A percentile compares a stretch with the other conserved stretches of the same genome.
These are phyloP conservation scores for Russula abietina DNA, from an alignment of 768 basidiomycete genomes.

Conservation along the genomic window DNA sequence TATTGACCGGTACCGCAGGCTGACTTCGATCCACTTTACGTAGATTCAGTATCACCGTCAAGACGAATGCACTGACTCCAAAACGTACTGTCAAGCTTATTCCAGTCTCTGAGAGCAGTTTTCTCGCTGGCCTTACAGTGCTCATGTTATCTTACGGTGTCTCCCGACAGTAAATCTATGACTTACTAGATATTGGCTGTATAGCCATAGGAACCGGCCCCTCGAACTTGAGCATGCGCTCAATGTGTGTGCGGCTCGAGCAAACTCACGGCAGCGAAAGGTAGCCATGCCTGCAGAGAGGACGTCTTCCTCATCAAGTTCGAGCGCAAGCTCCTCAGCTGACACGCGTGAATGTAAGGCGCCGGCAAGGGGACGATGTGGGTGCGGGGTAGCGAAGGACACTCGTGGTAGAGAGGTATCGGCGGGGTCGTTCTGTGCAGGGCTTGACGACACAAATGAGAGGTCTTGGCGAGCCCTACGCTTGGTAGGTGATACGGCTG, in stretches of 20 bases:
- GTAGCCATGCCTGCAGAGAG: conserved; percentile 66
- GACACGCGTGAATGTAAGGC: conserved; percentile 10
- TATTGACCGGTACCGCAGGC: conserved; percentile 60
- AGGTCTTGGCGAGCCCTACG: conserved; percentile 34
- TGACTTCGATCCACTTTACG: conserved; percentile 62
- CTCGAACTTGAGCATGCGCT: conserved; percentile 61
- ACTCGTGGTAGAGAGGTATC: conserved; percentile 26
- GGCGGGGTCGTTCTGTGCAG: conserved; percentile 34
- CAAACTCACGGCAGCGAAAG: conserved; percentile 72
- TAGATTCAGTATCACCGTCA: background rate
- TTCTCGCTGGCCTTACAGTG: conserved; percentile 69
- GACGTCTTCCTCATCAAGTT: conserved; percentile 63
- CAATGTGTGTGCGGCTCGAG: conserved; percentile 63
- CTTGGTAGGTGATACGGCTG: conserved; percentile 49
- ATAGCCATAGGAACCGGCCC: conserved; percentile 69
- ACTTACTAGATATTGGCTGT: conserved; percentile 83
- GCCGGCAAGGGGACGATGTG: conserved; percentile 16
- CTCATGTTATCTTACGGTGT: conserved; percentile 12
- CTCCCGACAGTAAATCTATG: background rate
- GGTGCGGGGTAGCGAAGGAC: conserved; percentile 18
- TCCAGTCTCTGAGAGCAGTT: conserved; percentile 77
- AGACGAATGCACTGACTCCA: background rate
- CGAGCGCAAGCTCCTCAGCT: conserved; percentile 32
- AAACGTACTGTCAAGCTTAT: conserved; percentile 67
- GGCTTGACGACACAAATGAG: conserved; percentile 53